Conservation (phyloP, 2,329 filamentous ascomycete genomes). For the Arthroderma uncinatum region DNA sequence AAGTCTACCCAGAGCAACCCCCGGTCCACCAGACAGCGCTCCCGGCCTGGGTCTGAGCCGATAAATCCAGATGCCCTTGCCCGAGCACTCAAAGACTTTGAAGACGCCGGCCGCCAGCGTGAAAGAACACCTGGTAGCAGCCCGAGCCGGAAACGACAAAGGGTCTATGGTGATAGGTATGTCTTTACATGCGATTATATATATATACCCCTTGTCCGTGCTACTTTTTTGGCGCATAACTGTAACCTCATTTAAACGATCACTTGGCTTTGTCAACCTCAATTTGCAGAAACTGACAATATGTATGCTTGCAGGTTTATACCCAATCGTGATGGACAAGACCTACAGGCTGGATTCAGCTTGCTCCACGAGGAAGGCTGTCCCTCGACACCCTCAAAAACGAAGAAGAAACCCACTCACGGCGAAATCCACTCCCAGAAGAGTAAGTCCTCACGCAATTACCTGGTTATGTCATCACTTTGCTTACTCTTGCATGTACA, state of each 20-base stretch:
- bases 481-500: conserved; percentile 21
- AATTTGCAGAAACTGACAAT: background rate
- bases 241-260: background rate
- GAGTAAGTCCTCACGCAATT: conserved; percentile 45
- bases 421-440: conserved; percentile 90
- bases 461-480: conserved; percentile 15
- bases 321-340: conserved; percentile 82
- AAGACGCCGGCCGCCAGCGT: conserved; percentile 47
- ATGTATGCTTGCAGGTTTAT: conserved; percentile 60
- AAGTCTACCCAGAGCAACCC: conserved; percentile 9
- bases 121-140: conserved; percentile 54
- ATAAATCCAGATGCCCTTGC: conserved; percentile 50
- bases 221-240: background rate
- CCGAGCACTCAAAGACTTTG: conserved; percentile 51
- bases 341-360: conserved; percentile 85
- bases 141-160: conserved; percentile 57
- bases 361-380: conserved; percentile 86
- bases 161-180: conserved; percentile 54
- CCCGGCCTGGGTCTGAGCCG: conserved; percentile 37
- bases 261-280: background rate
- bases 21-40: conserved; percentile 20
- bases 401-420: conserved; percentile 73
- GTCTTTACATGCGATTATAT: background rate
- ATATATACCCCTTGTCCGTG: background rate
- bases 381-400: conserved; percentile 76